phyloP scores from a whole-genome alignment of 345 rosid species.

The Aurinia saxatilis region DNA sequence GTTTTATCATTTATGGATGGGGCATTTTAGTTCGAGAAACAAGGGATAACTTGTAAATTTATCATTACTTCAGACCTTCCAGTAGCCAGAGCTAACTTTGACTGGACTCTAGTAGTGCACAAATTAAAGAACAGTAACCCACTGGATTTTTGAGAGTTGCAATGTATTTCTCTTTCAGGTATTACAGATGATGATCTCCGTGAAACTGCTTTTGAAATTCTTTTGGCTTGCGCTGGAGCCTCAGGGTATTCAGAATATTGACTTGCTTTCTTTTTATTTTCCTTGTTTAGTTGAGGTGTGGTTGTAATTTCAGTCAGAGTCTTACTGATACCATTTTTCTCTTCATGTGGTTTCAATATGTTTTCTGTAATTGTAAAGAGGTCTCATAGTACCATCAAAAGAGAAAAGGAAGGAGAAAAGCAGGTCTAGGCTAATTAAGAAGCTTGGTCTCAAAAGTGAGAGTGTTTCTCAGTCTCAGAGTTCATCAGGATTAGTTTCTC shows the following conservation, averaged over 20 bases:
- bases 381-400: conserved; percentile 85
- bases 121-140: background rate
- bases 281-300: background rate
- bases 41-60: background rate
- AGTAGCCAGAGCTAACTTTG: background rate
- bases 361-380: conserved; percentile 38
- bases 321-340: background rate
- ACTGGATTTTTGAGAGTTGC: background rate
- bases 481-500: conserved; percentile 68
- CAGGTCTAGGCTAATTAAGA: conserved; percentile 74
- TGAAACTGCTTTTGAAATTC: conserved; percentile 89
- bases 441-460: conserved; percentile 86
- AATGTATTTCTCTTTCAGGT: conserved; percentile 38
- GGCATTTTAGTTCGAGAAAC: background rate
- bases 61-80: background rate
- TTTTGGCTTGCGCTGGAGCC: conserved; percentile 96
- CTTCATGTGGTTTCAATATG: conserved; percentile 13
- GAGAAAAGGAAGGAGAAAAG: conserved; percentile 81
- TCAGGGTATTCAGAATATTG: conserved; percentile 57
- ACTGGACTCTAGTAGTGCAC: background rate
- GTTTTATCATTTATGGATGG: background rate
- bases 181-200: conserved; percentile 88
- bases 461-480: conserved; percentile 50
- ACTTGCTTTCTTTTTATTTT: conserved; percentile 8
- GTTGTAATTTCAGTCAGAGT: background rate